A percentile compares a stretch with the other conserved stretches of the same genome.
Conservation (phyloP, 148 eudicot species). For the Spergularia bocconei region DNA sequence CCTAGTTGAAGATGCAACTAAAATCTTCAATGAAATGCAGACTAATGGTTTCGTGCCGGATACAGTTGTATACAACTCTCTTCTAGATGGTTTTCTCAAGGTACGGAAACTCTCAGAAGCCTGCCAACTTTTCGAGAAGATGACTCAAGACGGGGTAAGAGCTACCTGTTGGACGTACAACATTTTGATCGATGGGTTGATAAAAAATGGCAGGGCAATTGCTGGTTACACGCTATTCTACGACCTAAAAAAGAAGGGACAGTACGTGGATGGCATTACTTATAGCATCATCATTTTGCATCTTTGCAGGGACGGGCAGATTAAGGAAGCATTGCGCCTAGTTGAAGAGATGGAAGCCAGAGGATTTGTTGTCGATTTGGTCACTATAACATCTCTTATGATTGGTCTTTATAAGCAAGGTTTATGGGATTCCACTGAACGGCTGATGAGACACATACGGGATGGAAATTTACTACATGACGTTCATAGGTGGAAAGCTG, state of each 20-base stretch:
- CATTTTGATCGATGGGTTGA: constrained; percentile 76
- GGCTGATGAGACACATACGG: constrained; percentile 67
- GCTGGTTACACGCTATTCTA: constrained; percentile 69
- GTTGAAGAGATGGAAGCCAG: constrained; percentile 84
- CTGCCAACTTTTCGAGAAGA: constrained; percentile 74
- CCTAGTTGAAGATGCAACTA: constrained; percentile 51
- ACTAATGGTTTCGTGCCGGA: constrained; percentile 62
- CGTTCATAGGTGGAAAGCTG: constrained; percentile 68
- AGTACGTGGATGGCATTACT: constrained; percentile 71
- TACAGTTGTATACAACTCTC: constrained; percentile 66
- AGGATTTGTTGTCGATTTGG: constrained; percentile 78
- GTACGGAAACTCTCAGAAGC: constrained; percentile 69
- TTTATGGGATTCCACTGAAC: constrained; percentile 58
- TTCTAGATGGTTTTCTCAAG: constrained; percentile 69
- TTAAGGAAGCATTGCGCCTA: constrained; percentile 53
- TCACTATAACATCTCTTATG: constrained; percentile 65
- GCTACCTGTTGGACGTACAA: constrained; percentile 78
- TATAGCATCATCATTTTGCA: constrained; percentile 71
- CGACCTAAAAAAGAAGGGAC: constrained; percentile 76
- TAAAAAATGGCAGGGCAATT: constrained; percentile 61
- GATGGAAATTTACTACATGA: constrained; percentile 51
- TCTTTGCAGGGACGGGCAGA: constrained; percentile 55
- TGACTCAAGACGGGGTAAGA: constrained; percentile 67
- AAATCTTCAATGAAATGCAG: constrained; percentile 70
- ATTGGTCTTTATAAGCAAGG: constrained; percentile 56